Conservation (phyloP, 78 protist genomes). For the Planoprotostelium fungivorum region DNA sequence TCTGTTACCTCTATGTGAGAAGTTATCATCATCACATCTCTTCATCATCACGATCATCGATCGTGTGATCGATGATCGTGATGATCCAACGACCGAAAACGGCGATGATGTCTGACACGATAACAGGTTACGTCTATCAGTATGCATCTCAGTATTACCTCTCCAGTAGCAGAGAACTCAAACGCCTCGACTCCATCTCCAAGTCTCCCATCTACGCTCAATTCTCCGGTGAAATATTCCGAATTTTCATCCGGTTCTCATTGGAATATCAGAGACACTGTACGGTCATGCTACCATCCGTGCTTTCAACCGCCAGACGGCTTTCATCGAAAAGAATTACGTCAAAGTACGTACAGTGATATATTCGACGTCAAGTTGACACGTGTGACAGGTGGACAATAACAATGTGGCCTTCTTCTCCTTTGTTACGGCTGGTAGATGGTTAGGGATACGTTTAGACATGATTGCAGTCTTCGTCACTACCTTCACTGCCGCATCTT, state of each 20-base stretch:
- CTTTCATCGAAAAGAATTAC: constrained; percentile 24
- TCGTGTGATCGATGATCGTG: too few relatives aligned
- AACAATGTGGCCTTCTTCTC: constrained; percentile 46
- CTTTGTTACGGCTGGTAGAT: constrained; percentile 40
- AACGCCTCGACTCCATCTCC: constrained; percentile 72
- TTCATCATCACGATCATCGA: too few relatives aligned
- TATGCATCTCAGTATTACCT: constrained; percentile 40
- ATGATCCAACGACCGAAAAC: not conserved
- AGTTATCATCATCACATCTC: too few relatives aligned
- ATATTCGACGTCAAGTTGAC: too few relatives aligned
- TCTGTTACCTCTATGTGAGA: not conserved
- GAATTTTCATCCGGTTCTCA: too few relatives aligned
- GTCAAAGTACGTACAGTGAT: too few relatives aligned
- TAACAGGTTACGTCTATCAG: not conserved
- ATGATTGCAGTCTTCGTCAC: constrained; percentile 48
- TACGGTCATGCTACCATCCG: constrained; percentile 45
- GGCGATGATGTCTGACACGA: not conserved
- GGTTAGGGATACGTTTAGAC: constrained; percentile 72
- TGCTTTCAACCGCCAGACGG: constrained; percentile 22
- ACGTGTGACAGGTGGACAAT: constrained; percentile 32
- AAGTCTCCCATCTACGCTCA: constrained; percentile 78
- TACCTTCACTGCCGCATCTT: not conserved
- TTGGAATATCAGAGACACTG: constrained; percentile 75
- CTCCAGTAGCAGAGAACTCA: constrained; percentile 64
- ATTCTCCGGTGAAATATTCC: constrained; percentile 15